Conservation (phyloP, 306 rosid genomes). For the Hylodesmum podocarpum region DNA sequence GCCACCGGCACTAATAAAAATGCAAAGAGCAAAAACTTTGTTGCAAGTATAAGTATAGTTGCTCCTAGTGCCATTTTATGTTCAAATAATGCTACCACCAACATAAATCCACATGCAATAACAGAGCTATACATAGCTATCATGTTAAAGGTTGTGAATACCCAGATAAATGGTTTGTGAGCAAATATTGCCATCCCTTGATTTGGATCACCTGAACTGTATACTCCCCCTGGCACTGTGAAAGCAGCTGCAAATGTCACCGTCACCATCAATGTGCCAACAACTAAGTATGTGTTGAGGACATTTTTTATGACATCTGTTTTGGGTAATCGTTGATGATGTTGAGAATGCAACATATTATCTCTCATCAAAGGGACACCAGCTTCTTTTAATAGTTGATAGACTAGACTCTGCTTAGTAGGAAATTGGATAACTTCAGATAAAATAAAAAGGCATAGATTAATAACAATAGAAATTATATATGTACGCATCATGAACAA, state of each 20-base stretch:
- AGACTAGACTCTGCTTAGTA: neutral
- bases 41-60: neutral
- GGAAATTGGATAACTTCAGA: neutral
- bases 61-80: neutral
- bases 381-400: neutral
- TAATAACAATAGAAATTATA: neutral
- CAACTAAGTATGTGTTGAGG: slow-evolving; percentile 1
- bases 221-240: slow-evolving; percentile 22
- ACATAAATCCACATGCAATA: neutral
- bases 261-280: slow-evolving; percentile 20
- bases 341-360: neutral
- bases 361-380: neutral
- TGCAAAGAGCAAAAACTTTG: neutral
- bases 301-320: neutral
- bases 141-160: neutral
- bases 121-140: slow-evolving; percentile 21
- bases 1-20: neutral
- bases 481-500: neutral
- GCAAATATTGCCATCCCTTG: neutral
- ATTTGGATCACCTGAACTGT: neutral
- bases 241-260: slow-evolving; percentile 42
- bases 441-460: neutral
- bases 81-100: neutral
- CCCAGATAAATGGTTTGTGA: neutral
- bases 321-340: neutral